These are phyloP conservation scores for Hygrophorus pudorinus DNA, from an alignment of 768 basidiomycete genomes.

Conservation along the genomic window DNA sequence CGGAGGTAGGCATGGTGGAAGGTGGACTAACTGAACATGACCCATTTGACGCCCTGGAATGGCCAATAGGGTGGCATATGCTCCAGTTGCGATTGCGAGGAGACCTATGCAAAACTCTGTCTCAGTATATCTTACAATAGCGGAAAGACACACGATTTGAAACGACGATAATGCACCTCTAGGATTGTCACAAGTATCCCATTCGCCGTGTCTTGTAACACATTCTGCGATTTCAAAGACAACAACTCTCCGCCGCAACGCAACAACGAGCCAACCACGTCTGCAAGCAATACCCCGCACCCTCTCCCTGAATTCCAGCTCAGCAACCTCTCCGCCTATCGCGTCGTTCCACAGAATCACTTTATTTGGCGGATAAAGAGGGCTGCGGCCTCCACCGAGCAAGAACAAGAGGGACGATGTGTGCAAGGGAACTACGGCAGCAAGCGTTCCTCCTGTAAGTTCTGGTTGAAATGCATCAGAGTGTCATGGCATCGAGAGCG, in stretches of 20 bases:
- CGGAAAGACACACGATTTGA: constrained; percentile 4
- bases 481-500: not conserved
- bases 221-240: constrained; percentile 62
- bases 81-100: constrained; percentile 68
- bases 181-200: constrained; percentile 84
- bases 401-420: constrained; percentile 78
- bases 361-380: constrained; percentile 86
- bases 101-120: constrained; percentile 46
- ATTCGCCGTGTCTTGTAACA: constrained; percentile 59
- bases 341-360: constrained; percentile 86
- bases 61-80: constrained; percentile 71
- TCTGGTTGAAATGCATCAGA: constrained; percentile 33
- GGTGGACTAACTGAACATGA: constrained; percentile 79
- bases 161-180: constrained; percentile 42
- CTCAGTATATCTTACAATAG: not conserved
- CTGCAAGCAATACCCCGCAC: constrained; percentile 74
- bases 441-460: constrained; percentile 67
- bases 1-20: constrained; percentile 69
- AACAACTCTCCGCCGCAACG: constrained; percentile 68
- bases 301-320: constrained; percentile 81
- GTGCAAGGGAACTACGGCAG: constrained; percentile 71
- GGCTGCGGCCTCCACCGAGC: constrained; percentile 80
- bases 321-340: constrained; percentile 66
- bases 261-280: constrained; percentile 77
- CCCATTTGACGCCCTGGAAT: constrained; percentile 82